phyloP scores from a whole-genome alignment of 2,329 filamentous ascomycete species.

The Fusarium aywerte region DNA sequence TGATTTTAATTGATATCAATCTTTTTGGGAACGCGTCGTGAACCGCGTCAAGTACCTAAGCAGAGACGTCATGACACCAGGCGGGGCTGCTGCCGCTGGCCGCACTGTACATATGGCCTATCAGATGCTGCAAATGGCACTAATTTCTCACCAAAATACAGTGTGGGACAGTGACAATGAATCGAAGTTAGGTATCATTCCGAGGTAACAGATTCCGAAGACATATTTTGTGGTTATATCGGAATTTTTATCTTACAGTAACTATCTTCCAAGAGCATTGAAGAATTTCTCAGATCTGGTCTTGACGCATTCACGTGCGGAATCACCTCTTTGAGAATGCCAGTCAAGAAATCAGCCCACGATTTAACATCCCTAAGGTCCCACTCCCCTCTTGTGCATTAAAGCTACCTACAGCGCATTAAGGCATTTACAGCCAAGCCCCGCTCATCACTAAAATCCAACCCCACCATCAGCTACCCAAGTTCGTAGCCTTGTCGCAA shows the following conservation, averaged over 20 bases:
- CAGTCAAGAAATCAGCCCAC: background rate
- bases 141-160: background rate
- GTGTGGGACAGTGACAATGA: background rate
- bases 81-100: background rate
- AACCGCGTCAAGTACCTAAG: conserved; percentile 43
- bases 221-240: background rate
- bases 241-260: background rate
- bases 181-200: background rate
- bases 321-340: conserved; percentile 15
- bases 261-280: background rate
- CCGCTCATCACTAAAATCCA: conserved; percentile 30
- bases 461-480: conserved; percentile 40
- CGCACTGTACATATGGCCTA: conserved; percentile 13
- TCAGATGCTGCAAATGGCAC: background rate
- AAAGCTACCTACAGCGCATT: background rate
- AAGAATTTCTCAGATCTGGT: background rate
- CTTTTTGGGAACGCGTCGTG: conserved; percentile 42
- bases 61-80: conserved; percentile 34
- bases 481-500: conserved; percentile 45
- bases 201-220: background rate
- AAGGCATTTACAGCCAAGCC: conserved; percentile 25
- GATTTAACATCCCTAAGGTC: background rate
- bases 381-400: background rate
- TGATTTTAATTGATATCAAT: conserved; percentile 31
- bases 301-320: conserved; percentile 9